Base-by-base conservation (phyloP, 805 yeast species). In the Kazachstania bromeliacearum region DNA sequence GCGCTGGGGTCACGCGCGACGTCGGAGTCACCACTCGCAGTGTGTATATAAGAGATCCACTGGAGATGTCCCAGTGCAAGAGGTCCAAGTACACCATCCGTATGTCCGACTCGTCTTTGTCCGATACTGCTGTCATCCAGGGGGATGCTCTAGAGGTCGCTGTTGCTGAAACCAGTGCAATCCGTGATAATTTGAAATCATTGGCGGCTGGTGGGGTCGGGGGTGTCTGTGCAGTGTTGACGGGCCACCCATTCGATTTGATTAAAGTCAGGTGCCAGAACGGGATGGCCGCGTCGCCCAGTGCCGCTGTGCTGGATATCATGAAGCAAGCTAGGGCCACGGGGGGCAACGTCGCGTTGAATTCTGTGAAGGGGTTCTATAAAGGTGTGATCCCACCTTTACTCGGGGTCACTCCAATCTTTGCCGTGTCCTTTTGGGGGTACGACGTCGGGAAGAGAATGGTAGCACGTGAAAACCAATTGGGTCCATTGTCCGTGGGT, bases 351-450 rank as follows among this genome's bases (percentile, higher is more conserved):
- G 5, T 43, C 17, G 18, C 41, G 5, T 13, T 36, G 8, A 52
- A 46, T 28, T 38, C 48, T 8, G 30, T 54, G 13, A 45, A 67
- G 18, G 96, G 97, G 1, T 75, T 89, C 45, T 89, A 89, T 62
- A 69, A 94, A 53, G 98, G 98, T 40, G 96, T 92, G 22, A 68
- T 83, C 9, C 95, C 97, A 10, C 98, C 98, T 3, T 64, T 89
- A 35, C 56, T 84, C n/a, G 98, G 98, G 17, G 96, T 89, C 16
- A 92, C 97, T 0, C 98, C 98, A 20, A 92, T 89, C 84, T 92
- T 92, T 67, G 97, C 97, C 2, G 92, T 92, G 17, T 82, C 95
- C 2, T 89, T 89, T 66, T 89, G 98, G 97, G 97, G 97, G 53
- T 89, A 92, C 60, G 96, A 87, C 54, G 68, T 85, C 36, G 97